Evolutionary conservation across 202 grass and related monocot genomes (phyloP), one percentile per base, ranked within the genome.

Genomic region (Dendrocalamus latiflorus): DNA sequence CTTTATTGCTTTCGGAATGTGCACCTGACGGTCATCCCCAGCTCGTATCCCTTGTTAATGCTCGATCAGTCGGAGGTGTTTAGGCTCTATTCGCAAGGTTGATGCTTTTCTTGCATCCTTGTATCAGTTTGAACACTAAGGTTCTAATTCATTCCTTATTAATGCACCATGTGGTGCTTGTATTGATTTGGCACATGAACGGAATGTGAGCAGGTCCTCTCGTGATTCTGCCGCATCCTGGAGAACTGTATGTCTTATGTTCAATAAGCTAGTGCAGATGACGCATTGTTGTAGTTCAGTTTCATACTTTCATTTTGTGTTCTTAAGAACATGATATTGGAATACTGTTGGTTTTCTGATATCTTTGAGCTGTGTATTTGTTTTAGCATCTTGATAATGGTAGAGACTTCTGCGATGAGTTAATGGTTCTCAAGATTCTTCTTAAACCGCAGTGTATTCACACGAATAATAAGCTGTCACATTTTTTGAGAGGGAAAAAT

Each of bases 51-150:
- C 79, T 41, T 89, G 83, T 89, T 82, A 86, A 89, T 57, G 77
- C 86, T 94, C 30, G 77, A 92, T 83, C 89, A 72, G 82, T 93
- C 88, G 16, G 91, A 88, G 91, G 94, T 94, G 94, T 92, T 88
- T 92, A 84, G 85, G 88, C 41, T 89, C 85, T 84, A 78, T 70
- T 77, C 28, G 21, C 48, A 90, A 90, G 79, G 45, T 70, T 84
- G 79, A 89, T 82, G 82, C 61, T 44, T 88, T 73, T 76, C 77
- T 51, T 76, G 70, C 79, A 84, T 82, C 80, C 34, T 75, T 88
- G 85, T 89, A 84, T 79, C 61, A 51, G 72, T 69, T 62, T 79
- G 79, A 68, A 86, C 30, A 42, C 43, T 47, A 55, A 91, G 66
- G 39, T 84, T 78, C 41, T 85, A 70, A 88, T 81, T 84, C 60